Conservation (phyloP, 768 basidiomycete species). For the Lyophyllum shimeji region DNA sequence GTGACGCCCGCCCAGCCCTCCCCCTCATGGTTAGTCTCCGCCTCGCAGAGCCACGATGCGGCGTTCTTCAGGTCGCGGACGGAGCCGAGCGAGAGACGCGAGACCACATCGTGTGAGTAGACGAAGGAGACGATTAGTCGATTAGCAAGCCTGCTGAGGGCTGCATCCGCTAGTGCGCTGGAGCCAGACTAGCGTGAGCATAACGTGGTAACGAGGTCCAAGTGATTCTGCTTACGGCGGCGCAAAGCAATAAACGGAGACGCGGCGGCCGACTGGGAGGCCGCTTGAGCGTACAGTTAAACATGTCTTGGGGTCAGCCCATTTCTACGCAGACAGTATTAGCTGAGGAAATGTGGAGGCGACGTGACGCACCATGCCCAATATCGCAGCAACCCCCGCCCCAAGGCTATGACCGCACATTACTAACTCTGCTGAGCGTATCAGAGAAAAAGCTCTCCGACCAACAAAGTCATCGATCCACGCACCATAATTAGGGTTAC, state of each 20-base stretch:
- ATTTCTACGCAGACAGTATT: conserved; percentile 51
- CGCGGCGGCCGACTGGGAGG: conserved; percentile 62
- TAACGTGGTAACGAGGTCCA: neutral
- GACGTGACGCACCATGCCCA: conserved; percentile 60
- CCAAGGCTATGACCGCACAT: conserved; percentile 85
- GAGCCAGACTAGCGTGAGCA: neutral
- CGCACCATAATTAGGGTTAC: conserved; percentile 74
- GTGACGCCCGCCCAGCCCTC: conserved; percentile 55
- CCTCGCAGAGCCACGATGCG: conserved; percentile 79
- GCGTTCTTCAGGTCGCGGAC: conserved; percentile 75
- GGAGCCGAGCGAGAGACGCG: conserved; percentile 74
- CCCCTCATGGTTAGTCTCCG: conserved; percentile 45
- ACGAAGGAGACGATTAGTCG: conserved; percentile 75
- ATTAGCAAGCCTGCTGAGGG: conserved; percentile 57
- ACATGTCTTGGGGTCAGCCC: conserved; percentile 82
- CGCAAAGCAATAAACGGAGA: conserved; percentile 77
- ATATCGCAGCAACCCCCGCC: conserved; percentile 74
- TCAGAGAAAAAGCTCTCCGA: neutral
- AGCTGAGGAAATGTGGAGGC: neutral
- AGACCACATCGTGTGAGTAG: conserved; percentile 81
- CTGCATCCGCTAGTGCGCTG: conserved; percentile 63
- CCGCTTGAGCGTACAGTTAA: conserved; percentile 68
- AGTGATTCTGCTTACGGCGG: conserved; percentile 57
- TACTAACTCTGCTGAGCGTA: conserved; percentile 52
- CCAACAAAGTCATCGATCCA: conserved; percentile 9